Evolutionary conservation across 805 yeast genomes (phyloP), one percentile per base, ranked within the genome.

Genomic region (Lipomyces chichibuensis): DNA sequence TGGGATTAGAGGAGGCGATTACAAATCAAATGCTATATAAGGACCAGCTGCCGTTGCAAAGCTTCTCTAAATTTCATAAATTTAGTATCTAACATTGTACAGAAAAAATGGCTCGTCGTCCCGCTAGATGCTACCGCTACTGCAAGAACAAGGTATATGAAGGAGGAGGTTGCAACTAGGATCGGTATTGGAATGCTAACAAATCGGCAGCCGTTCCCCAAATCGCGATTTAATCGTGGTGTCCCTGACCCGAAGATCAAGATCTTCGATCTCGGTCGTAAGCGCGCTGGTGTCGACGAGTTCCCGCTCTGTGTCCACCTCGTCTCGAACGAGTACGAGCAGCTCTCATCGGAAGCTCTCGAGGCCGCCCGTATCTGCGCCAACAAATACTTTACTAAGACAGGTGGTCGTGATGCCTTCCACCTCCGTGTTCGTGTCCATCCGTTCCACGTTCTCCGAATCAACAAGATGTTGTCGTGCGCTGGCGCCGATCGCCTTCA

Each of bases 401-500:
- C 91, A 77, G 90, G 97, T 75, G 99, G 99, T 83, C 92, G 98
- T 90, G 99, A 95, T 80, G 87, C 98, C 78, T 95, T 95, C 99
- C 99, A 95, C 88, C 87, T 95, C 88, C 92, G 99, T 87, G 92
- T 95, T 84, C 93, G 99, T 87, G 98, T 93, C 81, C 99, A 95
- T 86, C 99, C 99, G 79, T 95, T 91, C 98, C 99, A 95, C 89
- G 99, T 95, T 77, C 89, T 95, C 84, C 90, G 99, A 87, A 95
- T 95, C 88, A 95, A 95, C 95, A 95, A 95, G 92, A 95, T 95
- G 99, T 92, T 95, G 97, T 95, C 99, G 81, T 95, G 99, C 88
- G 99, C 99, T 87, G 99, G 99, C 91, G 99, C 99, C 83, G 99
- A 95, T 94, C 92, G 99, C 91, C 89, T 95, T 86, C 99, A 95